Conservation (phyloP, 2,329 filamentous ascomycete species). For the Rutstroemia sp. region DNA sequence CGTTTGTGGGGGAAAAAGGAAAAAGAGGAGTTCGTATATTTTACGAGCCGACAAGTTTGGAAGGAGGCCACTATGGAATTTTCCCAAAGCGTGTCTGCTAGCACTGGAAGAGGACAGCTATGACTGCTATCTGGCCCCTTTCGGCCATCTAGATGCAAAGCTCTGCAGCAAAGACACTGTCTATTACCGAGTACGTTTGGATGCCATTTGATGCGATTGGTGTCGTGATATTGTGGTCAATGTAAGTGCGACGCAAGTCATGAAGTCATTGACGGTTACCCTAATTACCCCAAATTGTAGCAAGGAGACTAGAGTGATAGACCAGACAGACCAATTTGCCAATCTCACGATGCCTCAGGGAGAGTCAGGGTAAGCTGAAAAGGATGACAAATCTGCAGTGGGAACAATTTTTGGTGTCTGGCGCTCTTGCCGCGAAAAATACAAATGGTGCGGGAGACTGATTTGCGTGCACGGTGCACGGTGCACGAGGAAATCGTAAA, state of each 20-base stretch:
- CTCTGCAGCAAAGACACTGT: no score
- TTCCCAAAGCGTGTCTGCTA: neutral
- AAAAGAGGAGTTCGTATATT: neutral
- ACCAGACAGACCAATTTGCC: no score
- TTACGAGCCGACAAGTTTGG: slow-evolving; percentile 10
- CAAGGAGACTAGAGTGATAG: neutral
- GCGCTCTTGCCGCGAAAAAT: neutral
- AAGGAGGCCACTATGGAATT: slow-evolving; percentile 1
- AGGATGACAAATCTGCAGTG: no score
- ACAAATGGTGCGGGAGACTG: neutral
- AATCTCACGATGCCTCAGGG: no score
- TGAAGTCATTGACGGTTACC: no score
- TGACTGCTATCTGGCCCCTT: neutral
- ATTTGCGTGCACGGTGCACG: neutral
- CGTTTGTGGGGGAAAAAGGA: neutral
- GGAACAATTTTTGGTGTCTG: neutral
- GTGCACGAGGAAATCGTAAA: neutral
- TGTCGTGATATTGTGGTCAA: neutral
- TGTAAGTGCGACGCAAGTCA: no score
- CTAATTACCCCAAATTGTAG: no score
- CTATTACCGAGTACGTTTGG: neutral
- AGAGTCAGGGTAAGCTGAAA: neutral
- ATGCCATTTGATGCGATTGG: neutral
- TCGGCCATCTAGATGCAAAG: no score
- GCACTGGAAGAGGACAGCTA: neutral